phyloP scores from a whole-genome alignment of 2,329 filamentous ascomycete species.

The Nothophoma quercina region DNA sequence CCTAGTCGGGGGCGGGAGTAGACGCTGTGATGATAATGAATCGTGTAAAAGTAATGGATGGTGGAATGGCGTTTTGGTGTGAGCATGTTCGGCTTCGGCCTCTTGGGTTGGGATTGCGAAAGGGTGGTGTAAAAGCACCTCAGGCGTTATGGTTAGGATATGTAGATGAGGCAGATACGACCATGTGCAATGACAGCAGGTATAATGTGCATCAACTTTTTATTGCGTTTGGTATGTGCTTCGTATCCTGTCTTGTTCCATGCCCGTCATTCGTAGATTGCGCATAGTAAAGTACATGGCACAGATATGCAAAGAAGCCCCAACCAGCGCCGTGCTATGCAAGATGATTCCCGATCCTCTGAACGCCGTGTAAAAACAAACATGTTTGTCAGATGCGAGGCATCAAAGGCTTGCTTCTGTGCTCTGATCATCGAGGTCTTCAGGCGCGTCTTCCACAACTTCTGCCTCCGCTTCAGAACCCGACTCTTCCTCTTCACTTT shows the following conservation, averaged over 20 bases:
- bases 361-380: slow-evolving; percentile 7
- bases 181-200: not conserved
- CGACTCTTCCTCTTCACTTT: slow-evolving; percentile 29
- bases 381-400: no score
- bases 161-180: not conserved
- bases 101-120: not conserved
- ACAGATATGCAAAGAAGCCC: no score
- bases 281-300: no score
- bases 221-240: not conserved
- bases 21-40: not conserved
- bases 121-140: not conserved
- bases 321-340: slow-evolving; percentile 16
- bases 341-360: not conserved
- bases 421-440: slow-evolving; percentile 23
- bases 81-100: not conserved
- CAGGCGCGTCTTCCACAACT: not conserved
- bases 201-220: not conserved
- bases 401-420: slow-evolving; percentile 18
- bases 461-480: not conserved
- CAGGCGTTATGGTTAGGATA: not conserved
- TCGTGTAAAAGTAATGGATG: not conserved
- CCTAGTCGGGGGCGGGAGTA: slow-evolving; percentile 8
- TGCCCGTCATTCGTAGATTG: not conserved
- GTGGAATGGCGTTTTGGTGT: not conserved
- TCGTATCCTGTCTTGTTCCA: not conserved